A percentile compares a stretch with the other conserved stretches of the same genome.
Evolutionary conservation across 2,329 filamentous ascomycete species (phyloP).

Genomic region (Trichoderma guizhouense): DNA sequence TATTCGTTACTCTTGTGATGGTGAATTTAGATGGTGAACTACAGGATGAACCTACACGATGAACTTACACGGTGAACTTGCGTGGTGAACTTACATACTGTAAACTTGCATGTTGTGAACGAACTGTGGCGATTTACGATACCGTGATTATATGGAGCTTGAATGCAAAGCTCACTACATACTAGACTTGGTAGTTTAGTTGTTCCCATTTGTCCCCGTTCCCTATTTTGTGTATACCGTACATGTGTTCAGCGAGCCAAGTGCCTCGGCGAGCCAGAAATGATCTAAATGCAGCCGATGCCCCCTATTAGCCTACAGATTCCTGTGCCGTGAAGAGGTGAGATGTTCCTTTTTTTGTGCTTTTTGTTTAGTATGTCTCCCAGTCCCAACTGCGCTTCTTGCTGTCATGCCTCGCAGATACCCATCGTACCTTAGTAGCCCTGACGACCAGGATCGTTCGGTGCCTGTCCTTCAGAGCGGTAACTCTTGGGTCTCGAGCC

Average conservation of each 20-base stretch:
- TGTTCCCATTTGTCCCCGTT: neutral
- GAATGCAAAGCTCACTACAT: neutral
- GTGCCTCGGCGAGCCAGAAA: neutral
- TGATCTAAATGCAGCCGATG: neutral
- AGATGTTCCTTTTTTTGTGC: neutral
- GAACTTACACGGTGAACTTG: neutral
- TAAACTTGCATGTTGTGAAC: too few species aligned
- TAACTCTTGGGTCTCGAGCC: neutral
- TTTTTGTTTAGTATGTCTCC: neutral
- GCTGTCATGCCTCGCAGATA: neutral
- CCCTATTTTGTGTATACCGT: neutral
- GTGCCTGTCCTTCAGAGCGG: neutral
- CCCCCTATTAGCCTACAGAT: neutral
- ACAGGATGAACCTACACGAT: neutral
- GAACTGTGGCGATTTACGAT: neutral
- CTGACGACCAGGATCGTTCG: neutral
- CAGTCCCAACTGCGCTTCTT: rapidly evolving
- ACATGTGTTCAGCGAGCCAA: neutral
- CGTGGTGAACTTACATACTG: neutral
- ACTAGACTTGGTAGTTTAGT: neutral
- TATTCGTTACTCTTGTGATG: neutral
- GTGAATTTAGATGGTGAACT: neutral
- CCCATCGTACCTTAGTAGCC: neutral
- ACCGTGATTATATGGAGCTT: neutral
- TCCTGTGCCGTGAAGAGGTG: neutral